Evolutionary conservation across 768 basidiomycete genomes (phyloP).

Genomic region (Suillus spraguei): DNA sequence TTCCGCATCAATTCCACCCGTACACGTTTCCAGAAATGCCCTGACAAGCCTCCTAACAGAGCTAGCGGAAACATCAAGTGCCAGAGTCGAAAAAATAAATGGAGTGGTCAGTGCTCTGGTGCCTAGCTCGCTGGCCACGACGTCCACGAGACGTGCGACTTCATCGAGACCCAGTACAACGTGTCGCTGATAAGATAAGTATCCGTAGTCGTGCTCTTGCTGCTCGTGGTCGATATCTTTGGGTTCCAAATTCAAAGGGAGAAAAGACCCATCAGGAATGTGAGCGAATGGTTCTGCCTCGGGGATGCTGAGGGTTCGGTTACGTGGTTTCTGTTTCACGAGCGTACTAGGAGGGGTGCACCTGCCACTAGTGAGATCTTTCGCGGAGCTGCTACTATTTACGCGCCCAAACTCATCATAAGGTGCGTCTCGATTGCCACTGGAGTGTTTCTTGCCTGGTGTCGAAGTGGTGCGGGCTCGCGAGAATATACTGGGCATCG

Average conservation of each 20-base stretch:
- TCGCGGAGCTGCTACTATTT: constrained; percentile 45
- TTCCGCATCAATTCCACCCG: constrained; percentile 46
- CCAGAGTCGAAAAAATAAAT: constrained; percentile 87
- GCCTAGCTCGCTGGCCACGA: constrained; percentile 69
- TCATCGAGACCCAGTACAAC: constrained; percentile 78
- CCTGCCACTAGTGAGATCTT: constrained; percentile 30
- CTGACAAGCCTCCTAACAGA: constrained; percentile 76
- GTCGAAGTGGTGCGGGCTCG: constrained; percentile 66
- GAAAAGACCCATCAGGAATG: constrained; percentile 53
- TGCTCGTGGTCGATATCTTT: constrained; percentile 41
- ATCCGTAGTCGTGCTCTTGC: constrained; percentile 62
- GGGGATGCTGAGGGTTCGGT: constrained; percentile 45
- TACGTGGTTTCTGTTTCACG: constrained; percentile 39
- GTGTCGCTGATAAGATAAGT: constrained; percentile 71
- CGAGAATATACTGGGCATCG: constrained; percentile 79
- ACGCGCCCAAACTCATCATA: constrained; percentile 72
- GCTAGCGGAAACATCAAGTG: constrained; percentile 80
- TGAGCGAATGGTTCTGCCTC: constrained; percentile 39
- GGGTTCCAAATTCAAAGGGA: constrained; percentile 55
- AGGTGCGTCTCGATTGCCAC: constrained; percentile 21
- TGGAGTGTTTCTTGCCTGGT: constrained; percentile 43
- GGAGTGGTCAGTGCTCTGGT: constrained; percentile 82
- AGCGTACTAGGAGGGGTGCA: constrained; percentile 14
- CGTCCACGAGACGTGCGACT: constrained; percentile 69
- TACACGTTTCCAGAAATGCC: constrained; percentile 74